These are phyloP conservation scores for Alternaria brassicicola DNA, from an alignment of 2,329 filamentous ascomycete species.

Conservation along the genomic window DNA sequence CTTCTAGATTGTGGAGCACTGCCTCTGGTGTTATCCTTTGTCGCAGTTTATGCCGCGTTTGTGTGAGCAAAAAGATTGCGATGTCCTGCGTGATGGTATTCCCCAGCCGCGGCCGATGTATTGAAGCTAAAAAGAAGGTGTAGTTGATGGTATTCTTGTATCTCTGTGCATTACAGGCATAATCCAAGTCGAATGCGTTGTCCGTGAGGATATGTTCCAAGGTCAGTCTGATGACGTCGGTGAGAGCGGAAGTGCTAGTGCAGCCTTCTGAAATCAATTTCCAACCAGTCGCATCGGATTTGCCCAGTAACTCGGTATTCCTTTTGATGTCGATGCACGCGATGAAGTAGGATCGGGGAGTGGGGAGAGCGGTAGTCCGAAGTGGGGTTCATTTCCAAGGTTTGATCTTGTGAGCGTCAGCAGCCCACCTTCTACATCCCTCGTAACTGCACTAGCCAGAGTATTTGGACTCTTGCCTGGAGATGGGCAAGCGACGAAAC, in stretches of 20 bases:
- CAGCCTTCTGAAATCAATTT: not conserved
- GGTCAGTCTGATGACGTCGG: constrained; percentile 13
- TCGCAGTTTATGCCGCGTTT: not conserved
- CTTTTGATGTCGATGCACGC: not conserved
- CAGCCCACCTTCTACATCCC: constrained; percentile 1
- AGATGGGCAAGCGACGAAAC: not conserved
- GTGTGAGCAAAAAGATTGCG: not conserved
- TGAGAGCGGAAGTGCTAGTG: constrained; percentile 1
- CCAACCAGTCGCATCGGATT: not conserved
- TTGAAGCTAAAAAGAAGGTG: not conserved
- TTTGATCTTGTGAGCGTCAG: constrained; percentile 14
- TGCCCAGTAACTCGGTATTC: not conserved
- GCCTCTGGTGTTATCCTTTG: not conserved
- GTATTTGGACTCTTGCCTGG: not conserved
- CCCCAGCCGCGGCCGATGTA: not conserved
- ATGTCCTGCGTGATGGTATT: not conserved
- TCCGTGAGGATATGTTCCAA: constrained; percentile 10
- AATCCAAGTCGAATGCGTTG: constrained; percentile 7
- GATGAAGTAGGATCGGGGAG: not conserved
- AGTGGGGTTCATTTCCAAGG: constrained; percentile 12
- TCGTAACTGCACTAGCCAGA: not conserved
- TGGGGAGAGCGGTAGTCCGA: not conserved
- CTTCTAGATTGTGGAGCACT: not conserved
- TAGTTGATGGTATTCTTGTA: not conserved
- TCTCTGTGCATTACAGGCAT: constrained; percentile 4